phyloP scores from a whole-genome alignment of 140 eudicot species.

The Ambrosia hybrid region DNA sequence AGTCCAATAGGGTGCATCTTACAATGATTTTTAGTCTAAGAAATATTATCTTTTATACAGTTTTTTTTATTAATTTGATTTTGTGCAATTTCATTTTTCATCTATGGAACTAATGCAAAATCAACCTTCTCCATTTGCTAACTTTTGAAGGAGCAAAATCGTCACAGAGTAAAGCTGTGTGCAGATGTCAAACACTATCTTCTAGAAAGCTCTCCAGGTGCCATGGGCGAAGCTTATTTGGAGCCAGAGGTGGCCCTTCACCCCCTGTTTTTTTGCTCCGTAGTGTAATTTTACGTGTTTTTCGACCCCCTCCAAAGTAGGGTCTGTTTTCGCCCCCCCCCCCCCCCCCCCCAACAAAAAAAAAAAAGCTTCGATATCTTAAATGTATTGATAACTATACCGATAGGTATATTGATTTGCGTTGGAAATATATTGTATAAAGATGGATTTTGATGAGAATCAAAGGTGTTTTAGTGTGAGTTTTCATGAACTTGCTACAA shows the following conservation, averaged over 20 bases:
- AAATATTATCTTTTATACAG: not conserved
- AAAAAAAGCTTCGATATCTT: too few species aligned
- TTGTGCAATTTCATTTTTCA: constrained; percentile 6
- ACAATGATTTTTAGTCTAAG: too few species aligned
- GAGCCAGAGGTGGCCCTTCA: too few species aligned
- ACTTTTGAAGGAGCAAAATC: too few species aligned
- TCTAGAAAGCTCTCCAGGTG: constrained; percentile 13
- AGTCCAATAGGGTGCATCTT: too few species aligned
- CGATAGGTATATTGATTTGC: not conserved
- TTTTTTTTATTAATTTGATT: not conserved
- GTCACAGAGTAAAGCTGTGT: not conserved
- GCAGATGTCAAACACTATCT: constrained; percentile 10
- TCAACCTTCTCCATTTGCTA: constrained; percentile 19
- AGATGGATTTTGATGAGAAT: constrained; percentile 4
- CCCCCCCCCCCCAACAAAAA: too few species aligned
- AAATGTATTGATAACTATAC: too few species aligned
- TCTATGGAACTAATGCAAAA: not conserved
- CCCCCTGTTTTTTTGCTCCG: too few species aligned
- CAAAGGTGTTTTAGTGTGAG: not conserved
- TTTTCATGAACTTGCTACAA: constrained; percentile 7
- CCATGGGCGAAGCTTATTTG: not conserved
- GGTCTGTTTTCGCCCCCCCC: too few species aligned
- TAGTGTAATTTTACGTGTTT: too few species aligned
- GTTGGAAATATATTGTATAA: not conserved
- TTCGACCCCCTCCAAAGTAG: too few species aligned